These are phyloP conservation scores for Candida tetrigidarum DNA, from an alignment of 1,139 yeast genomes.

Conservation along the genomic window DNA sequence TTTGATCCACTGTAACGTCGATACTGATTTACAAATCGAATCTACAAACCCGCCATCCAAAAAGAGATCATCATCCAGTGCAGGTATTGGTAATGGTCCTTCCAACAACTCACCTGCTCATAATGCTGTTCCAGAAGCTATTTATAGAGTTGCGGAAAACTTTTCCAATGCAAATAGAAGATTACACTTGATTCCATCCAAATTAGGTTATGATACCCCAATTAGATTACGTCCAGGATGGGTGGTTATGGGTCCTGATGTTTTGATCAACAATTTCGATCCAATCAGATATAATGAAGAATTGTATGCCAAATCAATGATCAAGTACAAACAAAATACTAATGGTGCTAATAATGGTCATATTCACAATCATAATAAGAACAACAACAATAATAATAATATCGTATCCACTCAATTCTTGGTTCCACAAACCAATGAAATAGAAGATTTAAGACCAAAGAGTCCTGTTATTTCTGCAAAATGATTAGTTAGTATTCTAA, in stretches of 20 bases:
- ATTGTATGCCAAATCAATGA: slow-evolving; percentile 34
- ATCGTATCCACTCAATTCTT: slow-evolving; percentile 33
- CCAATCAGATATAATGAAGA: slow-evolving; percentile 38
- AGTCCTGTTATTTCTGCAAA: slow-evolving; percentile 51
- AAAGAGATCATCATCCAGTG: slow-evolving; percentile 8
- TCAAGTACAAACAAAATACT: slow-evolving; percentile 28
- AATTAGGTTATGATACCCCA: slow-evolving; percentile 63
- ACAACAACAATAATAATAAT: slow-evolving; percentile 7
- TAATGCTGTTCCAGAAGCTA: slow-evolving; percentile 67
- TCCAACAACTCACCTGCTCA: slow-evolving; percentile 7
- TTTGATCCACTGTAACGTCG: slow-evolving; percentile 88
- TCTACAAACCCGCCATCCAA: slow-evolving; percentile 18
- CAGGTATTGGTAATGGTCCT: neutral
- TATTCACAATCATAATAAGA: neutral
- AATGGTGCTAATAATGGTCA: slow-evolving; percentile 11
- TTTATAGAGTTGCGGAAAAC: slow-evolving; percentile 88
- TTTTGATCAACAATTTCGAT: slow-evolving; percentile 68
- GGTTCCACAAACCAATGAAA: slow-evolving; percentile 71
- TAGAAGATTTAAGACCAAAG: slow-evolving; percentile 82
- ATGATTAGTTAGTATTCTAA: slow-evolving; percentile 4
- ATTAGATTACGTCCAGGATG: slow-evolving; percentile 83
- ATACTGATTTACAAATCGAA: slow-evolving; percentile 81
- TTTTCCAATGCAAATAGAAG: slow-evolving; percentile 82
- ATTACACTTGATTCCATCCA: slow-evolving; percentile 79
- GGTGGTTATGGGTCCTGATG: slow-evolving; percentile 90